Evolutionary conservation across 169 alveolate genomes (phyloP).

Genomic region (Eimeria nieschulzi): DNA sequence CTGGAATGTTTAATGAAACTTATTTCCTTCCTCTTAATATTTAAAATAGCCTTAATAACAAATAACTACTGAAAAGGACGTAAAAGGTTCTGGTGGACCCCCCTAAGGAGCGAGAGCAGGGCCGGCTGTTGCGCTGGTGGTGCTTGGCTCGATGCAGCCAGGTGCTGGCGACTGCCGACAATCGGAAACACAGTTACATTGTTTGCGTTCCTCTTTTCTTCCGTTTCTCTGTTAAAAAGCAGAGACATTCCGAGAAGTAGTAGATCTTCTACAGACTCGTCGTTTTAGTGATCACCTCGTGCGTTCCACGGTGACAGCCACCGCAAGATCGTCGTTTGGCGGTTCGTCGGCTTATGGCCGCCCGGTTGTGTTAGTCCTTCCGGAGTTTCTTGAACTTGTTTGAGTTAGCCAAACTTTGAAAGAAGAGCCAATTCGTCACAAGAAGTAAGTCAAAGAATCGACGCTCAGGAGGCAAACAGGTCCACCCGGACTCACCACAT

Average conservation of each 20-base stretch:
- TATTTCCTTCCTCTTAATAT: too few species aligned
- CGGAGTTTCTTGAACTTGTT: neutral
- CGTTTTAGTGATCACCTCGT: slow-evolving; percentile 7
- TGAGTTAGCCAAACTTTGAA: neutral
- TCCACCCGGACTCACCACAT: too few species aligned
- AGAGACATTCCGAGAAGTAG: slow-evolving; percentile 10
- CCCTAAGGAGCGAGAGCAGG: neutral
- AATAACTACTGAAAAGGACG: too few species aligned
- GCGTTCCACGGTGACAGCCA: slow-evolving; percentile 35
- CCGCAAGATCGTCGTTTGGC: neutral
- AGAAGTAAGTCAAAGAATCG: neutral
- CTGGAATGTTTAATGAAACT: too few species aligned
- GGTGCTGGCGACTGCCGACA: neutral
- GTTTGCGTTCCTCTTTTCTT: neutral
- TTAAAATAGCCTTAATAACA: too few species aligned
- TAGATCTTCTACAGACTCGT: neutral
- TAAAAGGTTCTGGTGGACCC: neutral
- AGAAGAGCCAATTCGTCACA: neutral
- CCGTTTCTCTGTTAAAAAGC: neutral
- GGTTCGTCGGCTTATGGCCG: neutral
- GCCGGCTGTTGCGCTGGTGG: slow-evolving; percentile 48
- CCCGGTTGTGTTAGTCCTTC: neutral
- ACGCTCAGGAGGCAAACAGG: too few species aligned
- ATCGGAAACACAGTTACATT: neutral
- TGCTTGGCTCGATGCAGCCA: slow-evolving; percentile 36